Conservation (phyloP, 768 basidiomycete species). For the Leccinum fibrillosum region DNA sequence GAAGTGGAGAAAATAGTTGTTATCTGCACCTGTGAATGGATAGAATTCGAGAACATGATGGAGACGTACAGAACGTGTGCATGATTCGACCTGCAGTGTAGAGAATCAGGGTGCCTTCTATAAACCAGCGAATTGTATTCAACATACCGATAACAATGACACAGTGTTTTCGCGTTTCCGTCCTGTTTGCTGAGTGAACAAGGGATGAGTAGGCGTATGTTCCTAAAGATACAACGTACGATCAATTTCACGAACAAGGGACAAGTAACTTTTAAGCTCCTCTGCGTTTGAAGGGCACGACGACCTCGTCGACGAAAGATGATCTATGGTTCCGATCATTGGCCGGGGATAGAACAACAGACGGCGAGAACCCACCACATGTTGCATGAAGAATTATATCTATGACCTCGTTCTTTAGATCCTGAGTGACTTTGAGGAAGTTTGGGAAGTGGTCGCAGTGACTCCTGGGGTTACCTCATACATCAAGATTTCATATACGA, state of each 20-base stretch:
- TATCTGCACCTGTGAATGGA: conserved; percentile 22
- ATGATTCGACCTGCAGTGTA: conserved; percentile 27
- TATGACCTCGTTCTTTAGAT: conserved; percentile 24
- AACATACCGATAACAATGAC: conserved; percentile 20
- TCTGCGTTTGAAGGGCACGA: conserved; percentile 16
- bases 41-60: conserved; percentile 8
- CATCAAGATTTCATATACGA: background rate
- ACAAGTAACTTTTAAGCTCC: conserved; percentile 18
- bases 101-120: conserved; percentile 4
- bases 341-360: background rate
- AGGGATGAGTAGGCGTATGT: background rate
- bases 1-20: conserved; percentile 38
- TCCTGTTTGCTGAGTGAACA: conserved; percentile 7
- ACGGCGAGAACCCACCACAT: conserved; percentile 15
- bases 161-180: conserved; percentile 10
- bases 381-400: conserved; percentile 25
- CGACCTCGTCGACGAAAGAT: conserved; percentile 26
- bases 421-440: conserved; percentile 21
- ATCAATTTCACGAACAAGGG: conserved; percentile 24
- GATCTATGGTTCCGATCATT: conserved; percentile 12
- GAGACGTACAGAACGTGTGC: conserved; percentile 26
- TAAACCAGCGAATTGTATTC: background rate
- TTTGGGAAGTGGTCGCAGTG: conserved; percentile 34
- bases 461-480: background rate
- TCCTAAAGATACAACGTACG: conserved; percentile 9